phyloP scores from a whole-genome alignment of 768 basidiomycete genomes.

The Phanerochaete sordida region DNA sequence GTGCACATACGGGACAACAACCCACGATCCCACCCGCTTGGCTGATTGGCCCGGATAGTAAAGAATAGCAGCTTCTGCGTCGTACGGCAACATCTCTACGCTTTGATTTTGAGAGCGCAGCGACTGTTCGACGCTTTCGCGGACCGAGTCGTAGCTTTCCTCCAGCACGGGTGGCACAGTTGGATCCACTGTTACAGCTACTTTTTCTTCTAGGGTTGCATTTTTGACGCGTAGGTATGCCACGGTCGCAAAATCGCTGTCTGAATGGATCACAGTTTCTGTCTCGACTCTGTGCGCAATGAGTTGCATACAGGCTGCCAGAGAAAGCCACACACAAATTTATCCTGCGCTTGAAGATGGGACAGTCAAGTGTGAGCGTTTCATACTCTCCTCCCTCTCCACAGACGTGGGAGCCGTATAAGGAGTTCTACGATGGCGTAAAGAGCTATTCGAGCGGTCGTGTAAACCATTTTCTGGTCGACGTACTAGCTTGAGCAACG shows the following conservation, averaged over 20 bases:
- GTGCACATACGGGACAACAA: slow-evolving; percentile 61
- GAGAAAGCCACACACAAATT: slow-evolving; percentile 47
- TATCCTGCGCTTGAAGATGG: slow-evolving; percentile 80
- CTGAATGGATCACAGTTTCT: slow-evolving; percentile 73
- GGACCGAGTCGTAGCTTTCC: slow-evolving; percentile 28
- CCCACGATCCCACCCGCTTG: slow-evolving; percentile 55
- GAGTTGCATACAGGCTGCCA: not conserved
- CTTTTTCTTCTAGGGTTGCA: slow-evolving; percentile 62
- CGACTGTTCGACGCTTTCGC: slow-evolving; percentile 3
- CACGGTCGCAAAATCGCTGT: slow-evolving; percentile 84
- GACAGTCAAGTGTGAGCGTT: slow-evolving; percentile 85
- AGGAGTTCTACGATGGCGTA: slow-evolving; percentile 48
- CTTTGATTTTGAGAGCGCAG: not conserved
- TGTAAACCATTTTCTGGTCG: not conserved
- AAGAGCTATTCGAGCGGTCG: not conserved
- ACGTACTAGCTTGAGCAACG: slow-evolving; percentile 66
- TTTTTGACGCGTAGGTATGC: slow-evolving; percentile 82
- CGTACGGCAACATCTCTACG: not conserved
- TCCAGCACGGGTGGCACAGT: slow-evolving; percentile 54
- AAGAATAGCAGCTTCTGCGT: not conserved
- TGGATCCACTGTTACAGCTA: slow-evolving; percentile 17
- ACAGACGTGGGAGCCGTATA: slow-evolving; percentile 90
- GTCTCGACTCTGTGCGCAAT: slow-evolving; percentile 45
- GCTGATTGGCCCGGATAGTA: not conserved
- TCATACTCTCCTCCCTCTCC: slow-evolving; percentile 99